Base-by-base conservation (phyloP, 371 early-diverging fungal species). In the Actinomucor elegans region DNA sequence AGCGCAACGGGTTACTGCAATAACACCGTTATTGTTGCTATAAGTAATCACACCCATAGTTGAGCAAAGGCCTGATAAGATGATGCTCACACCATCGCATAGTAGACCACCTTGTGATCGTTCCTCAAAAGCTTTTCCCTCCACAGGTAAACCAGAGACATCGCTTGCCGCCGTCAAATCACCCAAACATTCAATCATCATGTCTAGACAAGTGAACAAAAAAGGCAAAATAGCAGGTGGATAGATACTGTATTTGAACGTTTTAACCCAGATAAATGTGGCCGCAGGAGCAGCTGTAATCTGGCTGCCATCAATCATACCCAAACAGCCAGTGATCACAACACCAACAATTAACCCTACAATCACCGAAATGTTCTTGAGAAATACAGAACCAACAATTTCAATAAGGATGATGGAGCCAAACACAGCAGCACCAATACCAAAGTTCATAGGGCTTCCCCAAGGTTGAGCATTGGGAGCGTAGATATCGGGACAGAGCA, bases 141-240 rank as follows among this genome's bases (percentile, higher is more conserved):
- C 73, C 29, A 84, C 80, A 5, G 73, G 57, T 21, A 80, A 42
- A 7, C 75, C 67, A 7, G 81, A 80, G 7, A 84, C 80, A 51
- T 83, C 84, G 32, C 77, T 75, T 3, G 83, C 75, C 0, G 84
- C 84, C 0, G 84, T 84, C 51, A 83, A 56, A 48, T 84, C 84
- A 18, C 84, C 84, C 14, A 84, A 59, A 12, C 71, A 66, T 51
- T 83, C 84, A 26, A 71, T 61, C 9, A 76, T 67, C 67, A 77
- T 75, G 23, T 80, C 67, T 1, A 74, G 57, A 23, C 72, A 73
- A 0, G 73, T 70, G 40, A 83, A 75, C 1, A 83, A 36, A 26
- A 80, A 66, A 12, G 84, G 84, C 17, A 84, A 75, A n/a, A 84
- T 64, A 10, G 72, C 80, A 0, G 84, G 84, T 3, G 71, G 73